phyloP scores from a whole-genome alignment of 768 basidiomycete species.

The Collybia nuda region DNA sequence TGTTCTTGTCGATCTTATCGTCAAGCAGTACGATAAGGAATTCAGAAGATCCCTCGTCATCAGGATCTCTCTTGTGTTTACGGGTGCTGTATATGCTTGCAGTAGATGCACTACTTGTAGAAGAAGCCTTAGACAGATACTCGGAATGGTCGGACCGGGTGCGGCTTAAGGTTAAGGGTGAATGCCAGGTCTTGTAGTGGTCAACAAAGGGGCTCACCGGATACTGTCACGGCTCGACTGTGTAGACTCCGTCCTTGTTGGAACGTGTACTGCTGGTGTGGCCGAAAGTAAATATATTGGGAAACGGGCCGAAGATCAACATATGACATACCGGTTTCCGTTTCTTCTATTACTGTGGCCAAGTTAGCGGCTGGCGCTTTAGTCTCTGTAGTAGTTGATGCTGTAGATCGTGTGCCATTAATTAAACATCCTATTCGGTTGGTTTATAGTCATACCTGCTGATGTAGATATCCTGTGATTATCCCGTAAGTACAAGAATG shows the following conservation, averaged over 20 bases:
- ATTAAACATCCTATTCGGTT: background rate
- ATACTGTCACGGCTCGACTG: background rate
- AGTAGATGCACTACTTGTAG: constrained; percentile 10
- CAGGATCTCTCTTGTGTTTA: constrained; percentile 5
- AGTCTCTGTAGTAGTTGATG: background rate
- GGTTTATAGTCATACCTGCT: background rate
- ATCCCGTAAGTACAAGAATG: background rate
- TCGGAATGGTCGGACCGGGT: constrained; percentile 13
- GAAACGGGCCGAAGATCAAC: background rate
- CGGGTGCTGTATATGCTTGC: constrained; percentile 17
- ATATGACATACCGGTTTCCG: background rate
- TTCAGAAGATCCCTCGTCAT: constrained; percentile 20
- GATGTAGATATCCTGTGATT: constrained; percentile 8
- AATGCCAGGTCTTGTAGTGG: background rate
- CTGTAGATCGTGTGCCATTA: background rate
- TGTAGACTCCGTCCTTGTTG: background rate
- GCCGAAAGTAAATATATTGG: background rate
- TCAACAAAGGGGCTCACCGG: background rate
- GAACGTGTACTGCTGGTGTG: background rate
- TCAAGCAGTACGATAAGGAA: constrained; percentile 40
- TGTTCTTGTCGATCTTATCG: constrained; percentile 28
- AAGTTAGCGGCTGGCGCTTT: background rate
- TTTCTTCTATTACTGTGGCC: background rate
- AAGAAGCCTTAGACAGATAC: constrained; percentile 8
- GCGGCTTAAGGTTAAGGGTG: background rate